Evolutionary conservation across 1,284 basidiomycete genomes (phyloP), one percentile per base, ranked within the genome.

Genomic region (Austroboletus rostrupii): DNA sequence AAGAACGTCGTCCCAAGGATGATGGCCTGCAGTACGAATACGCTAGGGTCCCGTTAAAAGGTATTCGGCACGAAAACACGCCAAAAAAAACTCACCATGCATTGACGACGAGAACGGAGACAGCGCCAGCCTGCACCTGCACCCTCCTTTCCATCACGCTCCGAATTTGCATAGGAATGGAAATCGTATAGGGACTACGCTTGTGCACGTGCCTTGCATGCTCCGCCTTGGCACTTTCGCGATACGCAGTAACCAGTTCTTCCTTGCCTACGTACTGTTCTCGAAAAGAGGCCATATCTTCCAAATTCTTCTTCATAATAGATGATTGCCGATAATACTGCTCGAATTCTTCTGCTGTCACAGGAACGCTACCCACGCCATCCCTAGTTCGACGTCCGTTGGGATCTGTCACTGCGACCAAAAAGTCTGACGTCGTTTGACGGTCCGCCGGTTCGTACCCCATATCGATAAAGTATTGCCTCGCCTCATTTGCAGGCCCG

Each of bases 1-100:
- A 85, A 74, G 73, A 90, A 96, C 32, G 87, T 78, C 1, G 86
- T 89, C 13, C 92, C 90, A 50, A 87, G 75, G 57, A 92, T 87
- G 50, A 91, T 62, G 11, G 76, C 85, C 66, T 89, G 85, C 40
- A 84, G 59, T n/a, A 83, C 56, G 57, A 77, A 84, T 7, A 77
- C 66, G 7, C 62, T 68, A 10, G 23, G 7, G 23, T 1, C 29
- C 35, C 17, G 3, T 54, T 9, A 79, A 29, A 43, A 57, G 11
- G 59, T 61, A 35, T 58, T 60, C 19, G 9, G 14, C 23, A 21
- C 37, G 5, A 17, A 28, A 26, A 32, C 9, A 7, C 23, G 23
- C 31, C 50, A 12, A 26, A 14, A 9, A 8, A 35, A 19, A 46
- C 68, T 50, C 28, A 74, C 72, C 63, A 67, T 31, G 67, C 43